Evolutionary conservation across 2,329 filamentous ascomycete species (phyloP).

Genomic region (Fonsecaea monophora): DNA sequence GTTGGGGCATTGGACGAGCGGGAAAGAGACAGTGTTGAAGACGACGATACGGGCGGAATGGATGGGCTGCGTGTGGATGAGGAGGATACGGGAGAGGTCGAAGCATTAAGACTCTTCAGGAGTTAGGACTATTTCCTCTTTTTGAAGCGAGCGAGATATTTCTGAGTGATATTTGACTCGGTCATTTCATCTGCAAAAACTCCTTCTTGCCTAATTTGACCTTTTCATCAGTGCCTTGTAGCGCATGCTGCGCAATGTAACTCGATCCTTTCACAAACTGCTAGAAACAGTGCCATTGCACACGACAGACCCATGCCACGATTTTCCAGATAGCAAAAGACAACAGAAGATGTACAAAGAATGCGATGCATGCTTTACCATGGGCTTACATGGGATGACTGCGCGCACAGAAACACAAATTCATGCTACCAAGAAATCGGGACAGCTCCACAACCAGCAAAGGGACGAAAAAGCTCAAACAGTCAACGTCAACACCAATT

Average conservation of each 20-base stretch:
- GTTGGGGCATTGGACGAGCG: constrained; percentile 68
- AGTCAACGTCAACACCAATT: not conserved
- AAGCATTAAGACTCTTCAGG: constrained; percentile 46
- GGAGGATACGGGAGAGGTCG: constrained; percentile 40
- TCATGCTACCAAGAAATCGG: too few species aligned
- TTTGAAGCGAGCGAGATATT: not conserved
- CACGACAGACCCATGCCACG: too few species aligned
- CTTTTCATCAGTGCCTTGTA: not conserved
- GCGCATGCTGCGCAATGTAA: too few species aligned
- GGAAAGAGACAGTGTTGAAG: constrained; percentile 51
- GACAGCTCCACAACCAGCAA: too few species aligned
- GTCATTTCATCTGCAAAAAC: not conserved
- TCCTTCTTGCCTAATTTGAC: too few species aligned
- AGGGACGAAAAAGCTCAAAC: not conserved
- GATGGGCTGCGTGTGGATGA: constrained; percentile 40
- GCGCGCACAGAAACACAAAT: too few species aligned
- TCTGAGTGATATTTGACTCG: not conserved
- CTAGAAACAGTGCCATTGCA: too few species aligned
- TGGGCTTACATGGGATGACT: too few species aligned
- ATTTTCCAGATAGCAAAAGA: too few species aligned
- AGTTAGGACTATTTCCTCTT: not conserved
- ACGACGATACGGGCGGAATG: constrained; percentile 58
- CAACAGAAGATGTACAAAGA: too few species aligned
- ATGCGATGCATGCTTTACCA: too few species aligned
- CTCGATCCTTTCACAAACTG: too few species aligned